phyloP scores from a whole-genome alignment of 192 early-diverging fungal genomes.

The Geosiphon pyriformis region DNA sequence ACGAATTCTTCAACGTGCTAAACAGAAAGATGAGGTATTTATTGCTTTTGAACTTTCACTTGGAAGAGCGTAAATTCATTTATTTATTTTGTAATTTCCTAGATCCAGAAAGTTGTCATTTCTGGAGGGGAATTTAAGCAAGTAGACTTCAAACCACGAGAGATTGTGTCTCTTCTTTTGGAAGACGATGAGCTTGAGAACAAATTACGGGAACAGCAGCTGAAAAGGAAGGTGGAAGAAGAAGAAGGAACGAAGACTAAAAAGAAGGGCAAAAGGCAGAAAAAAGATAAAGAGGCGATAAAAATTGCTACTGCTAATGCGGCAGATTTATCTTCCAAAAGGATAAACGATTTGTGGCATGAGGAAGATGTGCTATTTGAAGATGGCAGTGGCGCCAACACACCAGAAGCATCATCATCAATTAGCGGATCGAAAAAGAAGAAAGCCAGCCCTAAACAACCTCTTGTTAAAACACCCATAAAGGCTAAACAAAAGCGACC shows the following conservation, averaged over 20 bases:
- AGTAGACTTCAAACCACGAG: constrained; percentile 84
- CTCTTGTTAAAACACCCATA: background rate
- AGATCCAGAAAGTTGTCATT: constrained; percentile 88
- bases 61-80: no score
- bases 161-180: constrained; percentile 79
- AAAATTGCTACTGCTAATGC: background rate
- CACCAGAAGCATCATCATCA: constrained; percentile 10
- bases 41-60: background rate
- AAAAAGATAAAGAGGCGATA: constrained; percentile 26
- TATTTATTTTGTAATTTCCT: constrained; percentile 5
- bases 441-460: background rate
- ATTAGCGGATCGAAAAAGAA: constrained; percentile 9
- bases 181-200: constrained; percentile 66
- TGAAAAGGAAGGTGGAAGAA: constrained; percentile 52
- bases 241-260: constrained; percentile 36
- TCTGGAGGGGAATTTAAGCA: constrained; percentile 82
- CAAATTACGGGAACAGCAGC: constrained; percentile 48
- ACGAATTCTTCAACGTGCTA: constrained; percentile 70
- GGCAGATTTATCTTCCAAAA: background rate
- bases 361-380: constrained; percentile 3
- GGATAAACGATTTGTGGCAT: constrained; percentile 10
- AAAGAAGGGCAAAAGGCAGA: constrained; percentile 12
- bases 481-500: background rate
- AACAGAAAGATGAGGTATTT: constrained; percentile 78
- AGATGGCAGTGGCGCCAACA: constrained; percentile 11